Percentiles rank a stretch among this genome's conserved stretches.
Evolutionary conservation across 2,329 filamentous ascomycete genomes (phyloP).

Genomic region (Neurospora sp.): DNA sequence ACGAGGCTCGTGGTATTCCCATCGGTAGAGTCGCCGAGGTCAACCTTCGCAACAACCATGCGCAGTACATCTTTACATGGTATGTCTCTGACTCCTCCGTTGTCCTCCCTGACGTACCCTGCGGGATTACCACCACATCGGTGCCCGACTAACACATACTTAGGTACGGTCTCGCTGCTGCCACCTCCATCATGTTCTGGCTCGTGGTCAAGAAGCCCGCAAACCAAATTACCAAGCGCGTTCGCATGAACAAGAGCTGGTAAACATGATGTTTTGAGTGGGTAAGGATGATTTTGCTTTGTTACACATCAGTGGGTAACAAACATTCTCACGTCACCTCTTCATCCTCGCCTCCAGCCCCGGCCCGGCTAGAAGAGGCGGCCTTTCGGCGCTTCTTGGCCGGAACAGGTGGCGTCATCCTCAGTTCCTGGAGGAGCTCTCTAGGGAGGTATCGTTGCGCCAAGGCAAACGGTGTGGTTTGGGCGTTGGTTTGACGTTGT

Average conservation of each 20-base stretch:
- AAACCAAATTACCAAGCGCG: conserved; percentile 58
- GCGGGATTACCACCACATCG: background rate
- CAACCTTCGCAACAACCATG: conserved; percentile 90
- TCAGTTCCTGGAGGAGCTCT: conserved; percentile 73
- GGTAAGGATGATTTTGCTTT: conserved; percentile 3
- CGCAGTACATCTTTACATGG: conserved; percentile 99
- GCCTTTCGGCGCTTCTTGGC: conserved; percentile 35
- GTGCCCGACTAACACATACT: conserved; percentile 6
- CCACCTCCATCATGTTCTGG: conserved; percentile 91
- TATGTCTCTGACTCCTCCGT: conserved; percentile 35
- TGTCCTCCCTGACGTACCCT: background rate
- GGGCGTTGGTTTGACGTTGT: conserved; percentile 64
- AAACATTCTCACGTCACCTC: conserved; percentile 26
- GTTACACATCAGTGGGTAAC: conserved; percentile 9
- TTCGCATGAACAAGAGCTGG: conserved; percentile 70
- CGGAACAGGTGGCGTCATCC: conserved; percentile 52
- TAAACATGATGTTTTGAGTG: conserved; percentile 26
- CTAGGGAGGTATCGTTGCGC: conserved; percentile 73
- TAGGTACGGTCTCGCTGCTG: conserved; percentile 77
- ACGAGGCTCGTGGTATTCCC: conserved; percentile 72
- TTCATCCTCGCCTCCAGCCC: conserved; percentile 30
- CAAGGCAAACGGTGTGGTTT: conserved; percentile 72
- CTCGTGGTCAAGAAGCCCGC: conserved; percentile 87
- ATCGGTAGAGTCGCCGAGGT: conserved; percentile 84
- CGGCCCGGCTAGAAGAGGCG: background rate